Conservation (phyloP, 2,329 filamentous ascomycete genomes). For the Aspergillus ochraceus region DNA sequence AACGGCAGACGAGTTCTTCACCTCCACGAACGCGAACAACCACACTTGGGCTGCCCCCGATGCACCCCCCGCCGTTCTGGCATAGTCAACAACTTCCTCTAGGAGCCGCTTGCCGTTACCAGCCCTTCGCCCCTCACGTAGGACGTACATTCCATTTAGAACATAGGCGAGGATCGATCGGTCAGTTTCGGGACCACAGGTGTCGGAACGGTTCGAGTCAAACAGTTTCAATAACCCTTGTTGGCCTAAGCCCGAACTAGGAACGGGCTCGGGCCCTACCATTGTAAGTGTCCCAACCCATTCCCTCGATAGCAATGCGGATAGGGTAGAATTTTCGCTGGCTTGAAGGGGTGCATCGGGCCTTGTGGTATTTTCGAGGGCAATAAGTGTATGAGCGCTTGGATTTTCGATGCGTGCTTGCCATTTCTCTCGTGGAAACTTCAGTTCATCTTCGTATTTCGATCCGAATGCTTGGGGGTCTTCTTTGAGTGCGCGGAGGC, state of each 20-base stretch:
- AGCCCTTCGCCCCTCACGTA: background rate
- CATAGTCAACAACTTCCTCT: background rate
- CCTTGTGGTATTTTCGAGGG: background rate
- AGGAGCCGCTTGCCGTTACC: slow-evolving; percentile 3
- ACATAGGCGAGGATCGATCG: background rate
- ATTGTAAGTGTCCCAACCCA: slow-evolving; percentile 3
- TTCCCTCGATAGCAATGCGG: background rate
- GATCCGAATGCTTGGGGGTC: slow-evolving; percentile 2
- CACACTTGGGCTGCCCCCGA: background rate
- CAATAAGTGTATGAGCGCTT: slow-evolving; percentile 1
- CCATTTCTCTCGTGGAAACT: slow-evolving; percentile 4
- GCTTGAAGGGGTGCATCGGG: background rate
- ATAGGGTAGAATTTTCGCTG: no score
- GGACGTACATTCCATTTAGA: slow-evolving; percentile 5
- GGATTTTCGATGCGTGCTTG: slow-evolving; percentile 2
- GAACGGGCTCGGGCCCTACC: background rate
- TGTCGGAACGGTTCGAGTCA: background rate
- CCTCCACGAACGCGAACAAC: background rate
- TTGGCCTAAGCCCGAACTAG: background rate
- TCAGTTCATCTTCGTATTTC: slow-evolving; percentile 4
- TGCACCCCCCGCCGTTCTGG: background rate
- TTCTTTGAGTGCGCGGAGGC: slow-evolving; percentile 6
- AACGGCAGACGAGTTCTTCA: slow-evolving; percentile 1
- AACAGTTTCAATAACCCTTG: background rate
- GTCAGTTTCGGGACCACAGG: no score